Conservation (phyloP, 345 rosid genomes). For the Gossypium thurberi region DNA sequence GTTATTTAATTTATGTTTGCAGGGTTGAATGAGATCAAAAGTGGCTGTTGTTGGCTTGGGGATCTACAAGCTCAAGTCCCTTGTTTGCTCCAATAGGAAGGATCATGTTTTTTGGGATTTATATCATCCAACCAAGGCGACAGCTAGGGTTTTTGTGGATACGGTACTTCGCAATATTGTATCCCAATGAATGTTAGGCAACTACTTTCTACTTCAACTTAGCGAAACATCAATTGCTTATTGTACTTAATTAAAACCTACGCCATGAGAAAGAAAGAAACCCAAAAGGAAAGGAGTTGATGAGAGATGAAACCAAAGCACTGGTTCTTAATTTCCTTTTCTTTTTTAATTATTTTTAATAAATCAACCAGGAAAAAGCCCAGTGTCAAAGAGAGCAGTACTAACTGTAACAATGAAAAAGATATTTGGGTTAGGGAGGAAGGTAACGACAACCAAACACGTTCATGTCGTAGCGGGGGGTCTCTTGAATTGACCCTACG, state of each 20-base stretch:
- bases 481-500: too few species aligned
- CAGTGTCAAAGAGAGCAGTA: too few species aligned
- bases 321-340: too few species aligned
- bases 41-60: slow-evolving; percentile 77
- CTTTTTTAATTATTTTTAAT: too few species aligned
- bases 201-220: slow-evolving; percentile 24
- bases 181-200: slow-evolving; percentile 44
- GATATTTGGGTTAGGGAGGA: too few species aligned
- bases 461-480: too few species aligned
- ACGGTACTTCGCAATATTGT: slow-evolving; percentile 31
- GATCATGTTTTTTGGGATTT: slow-evolving; percentile 74
- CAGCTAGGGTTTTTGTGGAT: slow-evolving; percentile 39
- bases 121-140: slow-evolving; percentile 61
- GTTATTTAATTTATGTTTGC: slow-evolving; percentile 4
- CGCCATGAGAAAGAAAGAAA: too few species aligned
- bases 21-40: slow-evolving; percentile 54
- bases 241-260: background rate
- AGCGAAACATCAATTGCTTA: background rate
- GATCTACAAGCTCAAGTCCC: slow-evolving; percentile 37
- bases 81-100: slow-evolving; percentile 61
- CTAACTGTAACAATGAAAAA: too few species aligned
- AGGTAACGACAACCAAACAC: too few species aligned
- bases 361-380: too few species aligned
- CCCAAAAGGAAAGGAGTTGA: too few species aligned
- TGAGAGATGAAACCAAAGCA: too few species aligned